Base-by-base conservation (phyloP, 805 yeast species). In the baker's yeast (Saccharomyces cerevisiae) region DNA sequence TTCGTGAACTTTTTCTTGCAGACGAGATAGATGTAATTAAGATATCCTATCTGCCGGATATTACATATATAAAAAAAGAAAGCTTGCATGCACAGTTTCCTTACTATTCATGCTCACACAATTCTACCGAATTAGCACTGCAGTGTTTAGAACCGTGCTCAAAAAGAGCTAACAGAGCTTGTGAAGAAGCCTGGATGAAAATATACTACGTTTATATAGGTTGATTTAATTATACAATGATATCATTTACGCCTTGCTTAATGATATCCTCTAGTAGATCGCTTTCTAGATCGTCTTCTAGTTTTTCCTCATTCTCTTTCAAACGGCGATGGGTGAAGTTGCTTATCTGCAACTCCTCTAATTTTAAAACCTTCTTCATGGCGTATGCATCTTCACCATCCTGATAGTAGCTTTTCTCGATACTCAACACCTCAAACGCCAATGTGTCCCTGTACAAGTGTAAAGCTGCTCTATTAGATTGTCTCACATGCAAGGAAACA, bases 381-480 rank as follows among this genome's bases (percentile, higher is more conserved):
- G 94, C 86, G 70, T 91, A 92, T 14, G 99, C 99, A 72, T 94
- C 97, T 72, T 94, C 99, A 31, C 96, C 96, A 71, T 94, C 97
- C 52, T 91, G 97, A 65, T 94, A 94, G 70, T 94, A 94, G n/a
- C 86, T 79, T 59, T 81, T 85, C 63, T 90, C 97, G 55, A 94
- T 83, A 46, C 84, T 81, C 54, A 86, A 76, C 47, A 89, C 94
- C 68, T 86, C 91, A 68, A 94, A 94, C 57, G 80, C 74, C 57
- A 94, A 77, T 2, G 97, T 86, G 65, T 89, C 95, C 66, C 85
- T 79, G 73, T 94, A 94, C 58, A 94, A 77, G 72, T 90, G 96
- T 62, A 91, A 77, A 2, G 99, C 99, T 9, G 98, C 98, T 64
- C 89, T 74, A 73, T 94, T 94, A 46, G 96, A 85, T 72, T 89